phyloP scores from a whole-genome alignment of 2,329 filamentous ascomycete genomes.

The Lasiodiplodia citricola region DNA sequence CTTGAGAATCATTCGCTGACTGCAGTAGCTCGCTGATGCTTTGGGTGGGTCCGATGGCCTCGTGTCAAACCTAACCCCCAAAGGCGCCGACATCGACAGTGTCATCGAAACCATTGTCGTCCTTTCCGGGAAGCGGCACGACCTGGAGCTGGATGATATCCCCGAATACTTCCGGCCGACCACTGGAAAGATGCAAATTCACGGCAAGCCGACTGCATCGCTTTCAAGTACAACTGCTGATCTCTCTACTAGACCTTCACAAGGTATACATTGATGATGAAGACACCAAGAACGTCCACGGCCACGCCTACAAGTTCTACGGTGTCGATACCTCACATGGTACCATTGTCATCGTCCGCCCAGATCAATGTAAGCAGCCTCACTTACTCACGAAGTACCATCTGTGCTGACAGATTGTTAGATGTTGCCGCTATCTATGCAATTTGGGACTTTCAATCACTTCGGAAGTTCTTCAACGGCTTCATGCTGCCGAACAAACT shows the following conservation, averaged over 20 bases:
- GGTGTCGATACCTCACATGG: constrained; percentile 51
- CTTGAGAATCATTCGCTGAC: too few species aligned
- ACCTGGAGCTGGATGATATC: constrained; percentile 59
- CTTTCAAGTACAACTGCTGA: constrained; percentile 31
- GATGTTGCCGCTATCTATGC: too few species aligned
- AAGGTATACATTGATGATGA: constrained; percentile 67
- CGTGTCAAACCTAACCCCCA: constrained; percentile 51
- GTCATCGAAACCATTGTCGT: constrained; percentile 65
- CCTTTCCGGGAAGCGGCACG: constrained; percentile 53
- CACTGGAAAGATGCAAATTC: constrained; percentile 61
- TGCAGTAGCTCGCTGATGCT: not conserved
- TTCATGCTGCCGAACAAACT: too few species aligned
- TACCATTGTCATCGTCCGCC: constrained; percentile 60
- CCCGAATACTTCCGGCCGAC: constrained; percentile 62
- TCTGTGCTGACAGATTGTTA: too few species aligned
- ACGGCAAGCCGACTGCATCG: constrained; percentile 47
- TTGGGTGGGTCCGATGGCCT: constrained; percentile 39
- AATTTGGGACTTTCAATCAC: too few species aligned
- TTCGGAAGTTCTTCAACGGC: too few species aligned
- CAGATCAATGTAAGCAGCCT: constrained; percentile 47
- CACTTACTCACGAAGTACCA: too few species aligned
- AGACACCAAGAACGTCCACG: constrained; percentile 48
- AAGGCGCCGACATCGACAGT: constrained; percentile 54
- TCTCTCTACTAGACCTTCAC: constrained; percentile 51
- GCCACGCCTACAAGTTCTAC: constrained; percentile 61